Evolutionary conservation across 352 stramenopile species (phyloP), one percentile per base, ranked within the genome.

Genomic region (Globisporangium spiculum): DNA sequence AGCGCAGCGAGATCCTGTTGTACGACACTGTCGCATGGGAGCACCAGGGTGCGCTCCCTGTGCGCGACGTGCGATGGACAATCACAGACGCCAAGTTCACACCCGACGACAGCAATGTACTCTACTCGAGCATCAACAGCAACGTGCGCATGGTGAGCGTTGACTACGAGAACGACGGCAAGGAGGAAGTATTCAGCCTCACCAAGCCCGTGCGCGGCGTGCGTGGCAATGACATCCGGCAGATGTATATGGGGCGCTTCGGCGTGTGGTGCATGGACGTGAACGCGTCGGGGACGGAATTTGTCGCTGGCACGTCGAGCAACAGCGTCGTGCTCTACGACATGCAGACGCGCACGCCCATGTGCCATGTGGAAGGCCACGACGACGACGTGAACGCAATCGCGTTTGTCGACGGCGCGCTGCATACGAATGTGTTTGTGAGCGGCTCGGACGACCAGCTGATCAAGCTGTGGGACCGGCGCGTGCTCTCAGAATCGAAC

Each of bases 401-500:
- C 58, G 84, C 86, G 14, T 96, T 96, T 66, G 86, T 94, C 20
- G 88, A 96, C 52, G 84, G 88, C 5, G 78, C 81, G 32, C 65
- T 94, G 58, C 86, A 89, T 66, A 89, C 88, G 61, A 96, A 96
- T 60, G 81, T 96, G 65, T 93, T 96, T 67, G 84, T 93, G 41
- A 93, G 83, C 60, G 88, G 88, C 22, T 96, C 88, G 64, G 88
- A 96, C 61, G 88, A 96, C 70, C 72, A 74, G 46, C 38, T 94
- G 50, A 96, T 94, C 68, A 96, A 96, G 74, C 66, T 96, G 34
- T 96, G 88, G 88, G 88, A 96, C 59, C 84, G 88, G 18, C 88
- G 88, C 30, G 80, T 93, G 66, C 66, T 96, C 46, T 91, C 79
- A 22, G 82, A 90, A 66, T 79, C 83, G 56, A 88, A 90, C 53